Conservation (phyloP, 2,329 filamentous ascomycete species). For the Aspergillus transmontanensis region DNA sequence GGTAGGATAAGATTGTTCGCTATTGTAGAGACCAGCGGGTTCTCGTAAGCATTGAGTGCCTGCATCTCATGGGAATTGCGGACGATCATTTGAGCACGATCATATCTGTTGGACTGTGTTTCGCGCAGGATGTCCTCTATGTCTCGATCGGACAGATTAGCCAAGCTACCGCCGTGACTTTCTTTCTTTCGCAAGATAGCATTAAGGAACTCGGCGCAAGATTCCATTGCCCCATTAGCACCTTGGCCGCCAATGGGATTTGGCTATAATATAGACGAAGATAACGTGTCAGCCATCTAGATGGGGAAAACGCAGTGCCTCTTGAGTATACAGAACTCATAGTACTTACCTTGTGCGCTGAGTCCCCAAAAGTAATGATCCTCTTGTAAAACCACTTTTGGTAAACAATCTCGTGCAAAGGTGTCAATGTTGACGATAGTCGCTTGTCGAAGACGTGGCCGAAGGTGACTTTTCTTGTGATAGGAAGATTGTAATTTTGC, state of each 20-base stretch:
- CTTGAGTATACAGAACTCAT: no score
- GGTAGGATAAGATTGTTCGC: neutral
- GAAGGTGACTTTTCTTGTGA: neutral
- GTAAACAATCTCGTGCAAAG: conserved; percentile 1
- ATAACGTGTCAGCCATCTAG: neutral
- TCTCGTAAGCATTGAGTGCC: neutral
- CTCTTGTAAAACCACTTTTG: conserved; percentile 2
- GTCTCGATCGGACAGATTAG: neutral
- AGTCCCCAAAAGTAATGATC: conserved; percentile 5
- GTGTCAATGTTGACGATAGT: neutral
- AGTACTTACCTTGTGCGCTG: neutral
- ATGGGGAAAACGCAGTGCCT: no score
- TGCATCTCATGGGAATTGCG: neutral
- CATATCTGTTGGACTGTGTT: neutral
- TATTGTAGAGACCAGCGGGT: neutral
- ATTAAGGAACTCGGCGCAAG: conserved; percentile 1
- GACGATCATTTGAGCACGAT: neutral
- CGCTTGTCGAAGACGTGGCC: neutral
- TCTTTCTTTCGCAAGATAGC: neutral
- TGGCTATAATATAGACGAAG: neutral
- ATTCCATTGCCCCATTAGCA: conserved; percentile 4
- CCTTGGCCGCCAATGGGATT: conserved; percentile 1
- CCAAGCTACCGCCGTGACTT: neutral
- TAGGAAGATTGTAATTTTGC: neutral
- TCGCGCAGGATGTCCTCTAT: neutral